Base-by-base conservation (phyloP, 2,329 filamentous ascomycete genomes). In the Mycosphaerella sp. region DNA sequence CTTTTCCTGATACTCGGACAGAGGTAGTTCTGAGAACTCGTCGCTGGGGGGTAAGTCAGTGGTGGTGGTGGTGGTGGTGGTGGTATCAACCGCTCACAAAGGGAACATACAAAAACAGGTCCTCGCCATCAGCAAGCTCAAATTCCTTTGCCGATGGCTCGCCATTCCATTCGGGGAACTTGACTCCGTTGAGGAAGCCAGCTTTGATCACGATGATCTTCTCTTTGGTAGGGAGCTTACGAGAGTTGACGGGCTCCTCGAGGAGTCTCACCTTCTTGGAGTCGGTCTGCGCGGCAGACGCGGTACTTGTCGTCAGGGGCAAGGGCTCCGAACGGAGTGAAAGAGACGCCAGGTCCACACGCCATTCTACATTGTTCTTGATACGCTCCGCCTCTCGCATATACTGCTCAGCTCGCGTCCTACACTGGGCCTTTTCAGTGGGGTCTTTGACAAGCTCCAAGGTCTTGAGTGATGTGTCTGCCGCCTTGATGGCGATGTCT, bases 91-190 rank as follows among this genome's bases (percentile, higher is more conserved):
- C 34, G 11, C 23, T 36, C 45, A 8, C 31, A 10, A 55, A 61
- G 45, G 32, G 49, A 38, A 74, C 79, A 61, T 78, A 89, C 87
- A 73, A 78, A 67, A 85, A 95, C n/a, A 73, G 68, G 6, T 71
- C 69, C 39, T 75, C 73, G n/a, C 75, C 76, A 2, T 76, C 68
- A 5, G 67, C 61, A 29, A 77, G 69, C 32, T 76, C 70, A 62
- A 96, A 95, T 31, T 86, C 81, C 4, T 77, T 69, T 0, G 79
- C 69, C 3, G 70, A 67, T 1, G 88, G 85, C 29, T 82, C 75
- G 2, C 71, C 71, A n/a, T 80, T 80, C 93, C 93, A 98, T 0
- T 87, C 89, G 9, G 87, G 89, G 62, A 95, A 97, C 17, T 86
- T 78, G 64, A 84, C 86, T 0, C 86, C 89, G 67, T 95, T 89